Conservation (phyloP, 495 filamentous ascomycete species). For the Paragyromitra xinjiangensis region DNA sequence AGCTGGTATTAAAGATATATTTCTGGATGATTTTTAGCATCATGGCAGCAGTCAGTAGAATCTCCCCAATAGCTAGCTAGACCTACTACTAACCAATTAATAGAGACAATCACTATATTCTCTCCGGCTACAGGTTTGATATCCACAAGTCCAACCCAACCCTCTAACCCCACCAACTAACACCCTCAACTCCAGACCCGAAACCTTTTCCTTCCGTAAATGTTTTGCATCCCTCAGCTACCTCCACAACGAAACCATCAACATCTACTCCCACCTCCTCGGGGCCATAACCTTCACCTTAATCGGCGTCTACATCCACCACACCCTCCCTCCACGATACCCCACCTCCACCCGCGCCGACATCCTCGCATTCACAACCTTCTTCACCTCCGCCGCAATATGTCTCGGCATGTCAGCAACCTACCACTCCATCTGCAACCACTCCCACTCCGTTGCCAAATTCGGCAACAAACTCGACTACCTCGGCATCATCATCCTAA, state of each 20-base stretch:
- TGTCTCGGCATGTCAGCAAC: slow-evolving; percentile 88
- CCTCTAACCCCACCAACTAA: not conserved
- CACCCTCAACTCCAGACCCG: slow-evolving; percentile 58
- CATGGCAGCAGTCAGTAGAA: slow-evolving; percentile 55
- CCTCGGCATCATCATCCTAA: slow-evolving; percentile 86
- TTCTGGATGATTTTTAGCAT: slow-evolving; percentile 26
- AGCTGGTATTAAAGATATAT: slow-evolving; percentile 8
- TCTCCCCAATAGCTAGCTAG: not conserved
- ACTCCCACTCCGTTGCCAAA: slow-evolving; percentile 66
- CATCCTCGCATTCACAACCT: slow-evolving; percentile 75
- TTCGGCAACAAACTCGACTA: slow-evolving; percentile 84
- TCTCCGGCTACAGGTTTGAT: slow-evolving; percentile 69
- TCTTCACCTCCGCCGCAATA: slow-evolving; percentile 76
- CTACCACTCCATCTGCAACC: slow-evolving; percentile 76
- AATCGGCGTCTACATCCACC: slow-evolving; percentile 61
- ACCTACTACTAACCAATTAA: not conserved
- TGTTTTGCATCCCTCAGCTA: slow-evolving; percentile 74
- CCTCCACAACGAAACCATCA: slow-evolving; percentile 94
- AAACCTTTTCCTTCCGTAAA: slow-evolving; percentile 69
- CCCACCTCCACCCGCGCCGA: slow-evolving; percentile 70
- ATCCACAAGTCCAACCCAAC: not conserved
- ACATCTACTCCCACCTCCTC: slow-evolving; percentile 89
- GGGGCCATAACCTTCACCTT: slow-evolving; percentile 65
- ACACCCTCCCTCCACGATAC: slow-evolving; percentile 71
- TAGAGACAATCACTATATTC: slow-evolving; percentile 78